Base-by-base conservation (phyloP, 2,329 filamentous ascomycete genomes). In the Paracamarosporium sp. region DNA sequence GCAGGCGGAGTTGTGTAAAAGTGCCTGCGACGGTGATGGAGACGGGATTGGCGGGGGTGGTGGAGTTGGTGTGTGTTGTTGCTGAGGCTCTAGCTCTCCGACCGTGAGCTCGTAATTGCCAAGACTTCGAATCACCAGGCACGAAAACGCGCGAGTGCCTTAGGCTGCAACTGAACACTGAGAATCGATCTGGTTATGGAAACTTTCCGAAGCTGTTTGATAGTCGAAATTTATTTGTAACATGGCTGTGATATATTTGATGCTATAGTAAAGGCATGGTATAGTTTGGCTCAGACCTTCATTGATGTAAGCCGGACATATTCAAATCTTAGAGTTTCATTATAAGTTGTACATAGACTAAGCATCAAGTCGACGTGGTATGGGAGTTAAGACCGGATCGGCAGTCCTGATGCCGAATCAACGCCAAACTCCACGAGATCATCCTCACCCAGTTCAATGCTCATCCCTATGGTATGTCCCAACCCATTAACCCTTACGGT, bases 71-170 rank as follows among this genome's bases (percentile, higher is more conserved):
- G 59, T 51, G 50, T 35, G 47, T 55, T 71, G 69, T 67, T 70
- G 70, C 68, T 76, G 72, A 66, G 71, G 72, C 71, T 74, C 73
- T 41, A 51, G 35, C 48, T 51, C 36, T 69, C 64, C 63, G 64
- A 63, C 63, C 61, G 66, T 71, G 70, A 69, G 71, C 64, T 68
- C 63, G 61, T 65, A 63, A 66, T 56, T n/a, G 61, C 59, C 41
- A 59, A 63, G 57, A 50, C 50, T 11, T 22, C 15, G n/a, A 33
- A 38, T 38, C 31, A 27, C 24, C 46, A 59, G 56, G 51, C 46
- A 59, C 59, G 40, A 50, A 40, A 50, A n/a, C 22, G 47, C 47
- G 24, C 13, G 5, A 9, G 15, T 48, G 47, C 47, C 33, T 50
- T 1, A 22, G 8, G 27, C 33, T n/a, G 12, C 24, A 5, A 22